Base-by-base conservation (phyloP, 768 basidiomycete genomes). In the Crucibulum laeve region DNA sequence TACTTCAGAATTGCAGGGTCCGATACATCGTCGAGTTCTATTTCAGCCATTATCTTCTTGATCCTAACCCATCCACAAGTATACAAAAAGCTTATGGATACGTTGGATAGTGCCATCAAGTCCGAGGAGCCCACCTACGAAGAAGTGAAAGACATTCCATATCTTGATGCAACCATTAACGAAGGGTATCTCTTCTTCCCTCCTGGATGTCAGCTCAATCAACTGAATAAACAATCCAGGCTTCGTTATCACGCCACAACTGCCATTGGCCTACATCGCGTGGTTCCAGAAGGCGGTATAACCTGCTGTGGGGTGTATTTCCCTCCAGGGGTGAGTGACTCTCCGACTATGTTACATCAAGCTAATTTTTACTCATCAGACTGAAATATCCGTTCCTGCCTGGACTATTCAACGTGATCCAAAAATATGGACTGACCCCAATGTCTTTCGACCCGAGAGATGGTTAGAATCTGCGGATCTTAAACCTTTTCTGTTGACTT, bases 211-310 rank as follows among this genome's bases (percentile, higher is more conserved):
- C 35, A 37, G 35, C 3, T 37, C 18, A 14, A 10, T 10, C 11
- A 10, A 8, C 19, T 37, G n/a, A 37, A n/a, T 21, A 19, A 4
- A n/a, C 3, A 14, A 3, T 5, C 10, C 18, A 37, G 35, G 56
- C 53, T 70, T 21, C 55, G 68, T 0, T 48, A 62, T 19, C 59
- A 63, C 45, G 63, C 63, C 6, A 65, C 65, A 18, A 62, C 59
- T 15, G 65, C 65, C 3, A 63, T 68, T 21, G 68, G 66, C 3
- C 52, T 68, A 1, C 65, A 60, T 17, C 53, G 68, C 18, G 35
- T 54, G 15, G 65, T 62, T 8, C 63, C 65, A 18, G 43, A 43
- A n/a, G 60, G 33, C 4, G 60, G 60, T 36, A 46, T 50, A 22
- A 50, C 51, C 11, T 37, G 35, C 19, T 37, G 35, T 37, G 59